Evolutionary conservation across 345 rosid species (phyloP), one percentile per base, ranked within the genome.

Genomic region (Gossypium herbaceum): DNA sequence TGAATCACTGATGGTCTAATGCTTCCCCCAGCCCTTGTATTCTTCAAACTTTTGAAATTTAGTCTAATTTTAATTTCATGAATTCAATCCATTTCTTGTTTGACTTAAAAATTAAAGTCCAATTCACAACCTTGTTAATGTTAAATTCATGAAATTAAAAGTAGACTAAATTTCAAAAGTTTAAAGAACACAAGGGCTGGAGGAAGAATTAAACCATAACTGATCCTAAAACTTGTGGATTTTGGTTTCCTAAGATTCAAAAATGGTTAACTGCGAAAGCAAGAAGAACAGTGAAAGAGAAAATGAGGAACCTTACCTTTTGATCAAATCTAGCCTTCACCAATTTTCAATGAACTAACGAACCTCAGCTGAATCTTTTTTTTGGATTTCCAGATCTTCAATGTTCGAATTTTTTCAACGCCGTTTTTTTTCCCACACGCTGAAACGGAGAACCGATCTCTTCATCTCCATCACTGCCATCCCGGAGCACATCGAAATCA

Each of bases 331-430:
- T 9, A n/a, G 11, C 15, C 25, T 34, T 16, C 17, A 48, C 50
- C 70, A 68, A 22, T 51, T 34, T 13, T 54, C 57, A 54, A 54
- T n/a, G 57, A 6, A 54, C 57, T 54, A 68, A 68, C 55, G 71
- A 45, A 68, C 71, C 17, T 20, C 9, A 45, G 4, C 2, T 13
- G 71, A 47, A 68, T 68, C 55, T 19, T 47, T 47, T 34, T 34
- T 47, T 68, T 47, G 39, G 11, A 47, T 13, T 24, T 68, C 48
- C 19, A 24, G 24, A 22, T 48, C 39, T 56, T 72, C 75, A 72
- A 20, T 17, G 39, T 29, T 48, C 64, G 34, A 82, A 76, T 19
- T 64, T 73, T 24, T 68, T 73, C 55, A 68, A 73, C 51, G 82
- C 76, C 59, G 74, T 73, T 65, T 68, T 73, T 65, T 68, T 50